Evolutionary conservation across 352 stramenopile species (phyloP).

Genomic region (Phytophthora boehmeriae): DNA sequence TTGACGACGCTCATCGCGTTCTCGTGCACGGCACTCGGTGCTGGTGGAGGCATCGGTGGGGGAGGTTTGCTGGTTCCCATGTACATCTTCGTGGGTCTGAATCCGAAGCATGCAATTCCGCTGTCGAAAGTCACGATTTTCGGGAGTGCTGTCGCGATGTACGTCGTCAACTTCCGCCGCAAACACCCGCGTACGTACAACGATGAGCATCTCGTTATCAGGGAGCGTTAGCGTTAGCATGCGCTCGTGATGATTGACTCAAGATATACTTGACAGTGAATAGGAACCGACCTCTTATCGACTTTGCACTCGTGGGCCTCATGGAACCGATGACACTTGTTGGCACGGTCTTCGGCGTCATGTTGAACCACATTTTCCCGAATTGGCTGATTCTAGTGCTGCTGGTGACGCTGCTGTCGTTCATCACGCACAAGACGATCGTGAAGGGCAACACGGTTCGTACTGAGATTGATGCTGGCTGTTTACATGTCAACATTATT

Average conservation of each 20-base stretch:
- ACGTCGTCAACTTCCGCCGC: constrained; percentile 91
- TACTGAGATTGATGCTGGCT: neutral
- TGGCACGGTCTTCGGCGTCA: constrained; percentile 74
- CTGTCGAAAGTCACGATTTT: constrained; percentile 97
- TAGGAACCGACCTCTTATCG: constrained; percentile 92
- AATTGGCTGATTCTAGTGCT: constrained; percentile 81
- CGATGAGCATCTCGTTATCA: neutral
- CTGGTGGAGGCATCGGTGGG: constrained; percentile 90
- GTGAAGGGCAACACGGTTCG: constrained; percentile 66
- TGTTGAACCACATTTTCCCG: constrained; percentile 78
- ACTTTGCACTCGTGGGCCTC: constrained; percentile 96
- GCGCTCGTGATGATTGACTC: neutral
- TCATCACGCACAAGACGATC: constrained; percentile 70
- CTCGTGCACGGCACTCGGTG: constrained; percentile 85
- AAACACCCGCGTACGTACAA: constrained; percentile 85
- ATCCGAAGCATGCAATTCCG: constrained; percentile 96
- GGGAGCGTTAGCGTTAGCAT: neutral
- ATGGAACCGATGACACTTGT: constrained; percentile 95
- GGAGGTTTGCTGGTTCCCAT: constrained; percentile 96
- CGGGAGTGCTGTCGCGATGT: constrained; percentile 94
- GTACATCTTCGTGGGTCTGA: constrained; percentile 93
- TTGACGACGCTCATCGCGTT: constrained; percentile 72
- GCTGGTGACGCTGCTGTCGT: constrained; percentile 65
- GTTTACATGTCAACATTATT: neutral
- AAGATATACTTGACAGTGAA: constrained; percentile 39